Percentiles rank a stretch among this genome's conserved stretches.
Evolutionary conservation across 257 asterid genomes (phyloP).

Genomic region (Solanum ahanhuiri): DNA sequence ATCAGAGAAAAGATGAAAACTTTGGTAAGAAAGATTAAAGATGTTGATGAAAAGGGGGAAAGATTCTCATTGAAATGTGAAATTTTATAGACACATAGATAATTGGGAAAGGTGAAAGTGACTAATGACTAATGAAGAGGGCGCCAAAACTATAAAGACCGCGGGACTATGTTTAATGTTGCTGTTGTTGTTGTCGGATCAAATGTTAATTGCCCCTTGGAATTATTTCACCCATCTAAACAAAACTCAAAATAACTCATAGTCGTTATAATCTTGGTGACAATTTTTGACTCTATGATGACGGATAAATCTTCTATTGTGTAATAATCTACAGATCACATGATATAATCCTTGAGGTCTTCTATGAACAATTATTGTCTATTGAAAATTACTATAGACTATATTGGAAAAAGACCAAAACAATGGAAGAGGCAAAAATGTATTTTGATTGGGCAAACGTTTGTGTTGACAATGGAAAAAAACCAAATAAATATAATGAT

Average conservation of each 20-base stretch:
- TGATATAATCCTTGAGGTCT: not conserved
- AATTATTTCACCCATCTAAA: not conserved
- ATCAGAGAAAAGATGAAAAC: not conserved
- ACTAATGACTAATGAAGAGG: not conserved
- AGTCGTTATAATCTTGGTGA: not conserved
- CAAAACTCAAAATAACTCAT: not conserved
- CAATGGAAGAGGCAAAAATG: not conserved
- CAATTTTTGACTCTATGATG: fast-evolving
- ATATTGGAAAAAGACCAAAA: not conserved
- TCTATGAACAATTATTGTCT: not conserved
- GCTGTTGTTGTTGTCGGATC: not conserved
- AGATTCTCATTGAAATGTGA: not conserved
- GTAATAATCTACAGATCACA: fast-evolving
- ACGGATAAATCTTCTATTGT: fast-evolving
- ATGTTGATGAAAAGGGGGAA: not conserved
- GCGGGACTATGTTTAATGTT: not conserved
- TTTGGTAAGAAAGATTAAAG: not conserved
- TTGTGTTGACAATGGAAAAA: not conserved
- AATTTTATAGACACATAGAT: too few species aligned
- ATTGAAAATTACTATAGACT: not conserved
- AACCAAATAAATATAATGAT: not conserved
- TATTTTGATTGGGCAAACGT: not conserved
- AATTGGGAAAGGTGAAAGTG: not conserved
- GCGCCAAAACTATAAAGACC: not conserved
- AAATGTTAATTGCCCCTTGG: too few species aligned